Evolutionary conservation across 140 eudicot genomes (phyloP), one percentile per base, ranked within the genome.

Genomic region (Senecio squalidus): DNA sequence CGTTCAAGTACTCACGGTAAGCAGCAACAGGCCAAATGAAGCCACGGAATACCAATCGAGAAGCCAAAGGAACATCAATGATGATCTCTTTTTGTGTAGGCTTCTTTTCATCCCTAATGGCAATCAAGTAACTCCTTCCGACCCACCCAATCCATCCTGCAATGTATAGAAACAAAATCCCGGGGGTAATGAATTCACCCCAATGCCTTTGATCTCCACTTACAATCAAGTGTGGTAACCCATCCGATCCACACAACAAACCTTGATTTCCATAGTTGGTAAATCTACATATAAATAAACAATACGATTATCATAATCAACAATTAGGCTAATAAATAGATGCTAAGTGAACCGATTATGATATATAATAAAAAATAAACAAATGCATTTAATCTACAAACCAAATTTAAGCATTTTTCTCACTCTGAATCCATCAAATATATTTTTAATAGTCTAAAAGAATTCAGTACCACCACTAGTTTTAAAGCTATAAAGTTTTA

Each of bases 131-230:
- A 80, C 97, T 89, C 83, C 97, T 66, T 24, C 97, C 97, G 0
- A 90, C 97, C 97, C 97, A 90, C 75, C 97, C 97, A 20, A 90
- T 90, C 97, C 97, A 90, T 30, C 97, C 97, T 3, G 97, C 97
- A 51, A 90, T 90, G 81, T 90, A 90, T 40, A 85, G 59, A 79
- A 90, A 90, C 21, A 90, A 34, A 38, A 90, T 70, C 56, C 98
- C 98, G 9, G 98, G 98, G 0, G 98, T 92, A 46, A 92, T 84
- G 84, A 92, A 92, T 68, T 92, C 98, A 5, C 98, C 98, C 98
- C 98, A 92, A 83, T 92, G 98, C 58, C 96, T 73, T 68, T 92
- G 98, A 50, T 92, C 98, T 21, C 98, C 98, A 26, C 95, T 92
- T 74, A 92, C 98, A 10, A 92, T 92, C 96, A 92, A 66, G 81